Percentiles rank a stretch among this genome's conserved stretches.
Evolutionary conservation across 2,329 filamentous ascomycete genomes (phyloP).

Genomic region (Tolypocladium guangdongense): DNA sequence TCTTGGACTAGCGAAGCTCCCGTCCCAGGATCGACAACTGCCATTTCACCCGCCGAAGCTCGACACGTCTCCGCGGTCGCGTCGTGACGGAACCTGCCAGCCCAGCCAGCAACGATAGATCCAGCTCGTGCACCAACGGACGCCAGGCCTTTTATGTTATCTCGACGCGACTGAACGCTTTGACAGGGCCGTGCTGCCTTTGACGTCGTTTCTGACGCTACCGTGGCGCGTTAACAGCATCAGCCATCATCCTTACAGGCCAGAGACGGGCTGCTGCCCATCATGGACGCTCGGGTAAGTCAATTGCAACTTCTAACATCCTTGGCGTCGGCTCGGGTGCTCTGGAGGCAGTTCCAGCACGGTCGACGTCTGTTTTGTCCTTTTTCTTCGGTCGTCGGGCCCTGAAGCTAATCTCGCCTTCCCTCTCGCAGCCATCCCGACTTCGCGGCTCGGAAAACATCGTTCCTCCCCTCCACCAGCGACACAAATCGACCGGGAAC

Average conservation of each 20-base stretch:
- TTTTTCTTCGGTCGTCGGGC: background rate
- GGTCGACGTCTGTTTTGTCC: background rate
- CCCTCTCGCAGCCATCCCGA: conserved; percentile 24
- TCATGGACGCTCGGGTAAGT: conserved; percentile 26
- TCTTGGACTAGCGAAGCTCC: background rate
- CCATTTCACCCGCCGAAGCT: background rate
- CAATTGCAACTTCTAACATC: background rate
- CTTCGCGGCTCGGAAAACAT: conserved; percentile 43
- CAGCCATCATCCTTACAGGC: conserved; percentile 7
- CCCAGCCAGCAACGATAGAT: background rate
- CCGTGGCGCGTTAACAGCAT: conserved; percentile 12
- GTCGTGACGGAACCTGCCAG: background rate
- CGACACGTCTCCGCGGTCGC: background rate
- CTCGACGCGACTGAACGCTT: conserved; percentile 3
- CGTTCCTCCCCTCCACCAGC: conserved; percentile 52
- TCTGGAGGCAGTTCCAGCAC: background rate
- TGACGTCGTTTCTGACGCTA: conserved; percentile 2
- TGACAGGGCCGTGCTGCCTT: conserved; percentile 3
- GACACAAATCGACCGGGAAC: conserved; percentile 69
- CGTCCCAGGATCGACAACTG: background rate
- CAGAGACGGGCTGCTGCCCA: conserved; percentile 9
- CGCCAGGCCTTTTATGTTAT: conserved; percentile 6
- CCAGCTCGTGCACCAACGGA: background rate
- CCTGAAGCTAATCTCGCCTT: background rate
- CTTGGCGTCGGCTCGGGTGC: background rate